phyloP scores from a whole-genome alignment of 495 filamentous ascomycete genomes.

The Hyphodiscus hymeniophilus region DNA sequence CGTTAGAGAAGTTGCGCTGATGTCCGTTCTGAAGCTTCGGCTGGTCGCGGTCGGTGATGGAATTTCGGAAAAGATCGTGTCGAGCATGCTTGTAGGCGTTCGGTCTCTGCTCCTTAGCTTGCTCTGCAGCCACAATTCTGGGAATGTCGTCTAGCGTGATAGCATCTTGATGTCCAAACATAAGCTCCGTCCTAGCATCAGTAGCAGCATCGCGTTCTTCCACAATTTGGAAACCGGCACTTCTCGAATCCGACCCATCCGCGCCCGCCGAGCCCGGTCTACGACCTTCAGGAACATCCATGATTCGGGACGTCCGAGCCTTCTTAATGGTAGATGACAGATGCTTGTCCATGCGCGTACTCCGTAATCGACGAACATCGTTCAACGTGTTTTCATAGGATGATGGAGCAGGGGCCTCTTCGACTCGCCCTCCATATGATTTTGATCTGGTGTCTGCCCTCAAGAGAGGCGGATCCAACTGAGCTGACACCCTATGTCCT shows the following conservation, averaged over 20 bases:
- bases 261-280: conserved; percentile 75
- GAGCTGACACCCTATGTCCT: conserved; percentile 42
- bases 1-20: conserved; percentile 66
- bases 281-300: conserved; percentile 80
- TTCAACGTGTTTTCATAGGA: conserved; percentile 94
- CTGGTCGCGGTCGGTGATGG: conserved; percentile 48
- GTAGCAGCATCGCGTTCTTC: conserved; percentile 73
- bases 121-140: conserved; percentile 91
- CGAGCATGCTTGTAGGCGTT: conserved; percentile 74
- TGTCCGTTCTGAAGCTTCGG: conserved; percentile 66
- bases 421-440: conserved; percentile 55
- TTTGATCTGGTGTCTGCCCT: conserved; percentile 63
- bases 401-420: conserved; percentile 52
- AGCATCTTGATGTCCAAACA: conserved; percentile 84
- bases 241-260: conserved; percentile 48
- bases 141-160: conserved; percentile 95
- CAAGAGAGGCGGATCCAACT: conserved; percentile 40
- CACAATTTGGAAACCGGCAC: conserved; percentile 64
- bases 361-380: conserved; percentile 84
- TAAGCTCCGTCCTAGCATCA: conserved; percentile 64
- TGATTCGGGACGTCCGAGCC: conserved; percentile 82
- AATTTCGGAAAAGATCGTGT: conserved; percentile 62
- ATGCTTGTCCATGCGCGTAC: conserved; percentile 87
- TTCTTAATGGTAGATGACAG: conserved; percentile 86
- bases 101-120: conserved; percentile 84